Percentiles rank a stretch among this genome's conserved stretches.
Conservation (phyloP, 1,284 basidiomycete genomes). For the Ustilago xerochloae region DNA sequence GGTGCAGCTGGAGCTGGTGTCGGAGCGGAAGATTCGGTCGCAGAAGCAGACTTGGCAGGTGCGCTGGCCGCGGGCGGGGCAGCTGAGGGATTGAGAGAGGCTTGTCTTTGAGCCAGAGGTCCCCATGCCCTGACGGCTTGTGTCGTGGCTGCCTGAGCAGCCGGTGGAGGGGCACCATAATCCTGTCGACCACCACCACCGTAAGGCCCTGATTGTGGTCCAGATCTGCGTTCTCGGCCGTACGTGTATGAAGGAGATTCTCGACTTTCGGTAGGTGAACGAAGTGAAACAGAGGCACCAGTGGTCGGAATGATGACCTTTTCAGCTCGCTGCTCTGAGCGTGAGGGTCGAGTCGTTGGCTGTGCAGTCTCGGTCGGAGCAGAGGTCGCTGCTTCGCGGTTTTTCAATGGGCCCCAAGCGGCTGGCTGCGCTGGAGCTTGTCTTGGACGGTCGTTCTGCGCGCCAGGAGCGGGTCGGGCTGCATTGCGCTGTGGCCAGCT, state of each 20-base stretch:
- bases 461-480: neutral
- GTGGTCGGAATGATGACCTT: slow-evolving; percentile 49
- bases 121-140: slow-evolving; percentile 59
- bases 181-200: slow-evolving; percentile 28
- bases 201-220: slow-evolving; percentile 15
- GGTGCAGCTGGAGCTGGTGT: slow-evolving; percentile 7
- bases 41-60: slow-evolving; percentile 5
- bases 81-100: slow-evolving; percentile 48
- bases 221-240: slow-evolving; percentile 36
- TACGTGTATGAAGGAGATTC: slow-evolving; percentile 23
- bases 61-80: slow-evolving; percentile 15
- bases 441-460: slow-evolving; percentile 20
- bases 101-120: slow-evolving; percentile 59
- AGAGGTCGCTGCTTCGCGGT: slow-evolving; percentile 19
- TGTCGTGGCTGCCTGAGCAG: slow-evolving; percentile 18
- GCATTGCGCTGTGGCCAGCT: slow-evolving; percentile 54
- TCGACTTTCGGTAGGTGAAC: slow-evolving; percentile 41
- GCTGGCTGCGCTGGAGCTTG: slow-evolving; percentile 12
- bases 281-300: slow-evolving; percentile 46
- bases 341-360: slow-evolving; percentile 19
- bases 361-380: slow-evolving; percentile 16
- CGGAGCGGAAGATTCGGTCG: slow-evolving; percentile 7
- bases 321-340: slow-evolving; percentile 40
- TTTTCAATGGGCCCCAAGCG: slow-evolving; percentile 32
- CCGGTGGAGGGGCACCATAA: slow-evolving; percentile 4